These are phyloP conservation scores for Cercospora janseana DNA, from an alignment of 2,329 filamentous ascomycete species.

Conservation along the genomic window DNA sequence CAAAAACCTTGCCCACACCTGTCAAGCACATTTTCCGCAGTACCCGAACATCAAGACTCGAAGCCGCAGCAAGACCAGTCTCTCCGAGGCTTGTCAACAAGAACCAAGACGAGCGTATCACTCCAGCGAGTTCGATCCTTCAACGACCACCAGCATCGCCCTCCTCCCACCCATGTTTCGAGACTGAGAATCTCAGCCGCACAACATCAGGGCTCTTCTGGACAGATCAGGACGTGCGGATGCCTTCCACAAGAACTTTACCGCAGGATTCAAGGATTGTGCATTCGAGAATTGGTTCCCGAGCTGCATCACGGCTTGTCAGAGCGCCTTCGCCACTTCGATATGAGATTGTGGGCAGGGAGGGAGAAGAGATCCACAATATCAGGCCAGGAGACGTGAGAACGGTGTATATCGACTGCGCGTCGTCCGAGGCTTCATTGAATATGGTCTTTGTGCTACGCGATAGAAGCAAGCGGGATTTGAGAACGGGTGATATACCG, in stretches of 20 bases:
- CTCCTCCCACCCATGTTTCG: neutral
- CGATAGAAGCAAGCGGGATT: neutral
- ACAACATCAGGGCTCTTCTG: conserved; percentile 2
- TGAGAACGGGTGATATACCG: neutral
- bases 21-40: neutral
- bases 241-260: neutral
- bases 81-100: neutral
- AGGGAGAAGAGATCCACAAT: neutral
- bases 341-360: neutral
- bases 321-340: neutral
- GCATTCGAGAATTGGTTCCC: neutral
- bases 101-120: neutral
- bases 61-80: too few relatives aligned
- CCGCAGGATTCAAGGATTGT: neutral
- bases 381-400: neutral
- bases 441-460: neutral
- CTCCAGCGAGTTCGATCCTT: neutral
- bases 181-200: neutral
- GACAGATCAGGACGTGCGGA: conserved; percentile 2
- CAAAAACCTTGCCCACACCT: neutral
- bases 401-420: neutral
- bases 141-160: neutral
- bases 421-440: neutral
- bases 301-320: neutral
- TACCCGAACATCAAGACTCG: neutral